Percentiles rank a stretch among this genome's conserved stretches.
phyloP scores from a whole-genome alignment of 371 early-diverging fungal genomes.

The Dinochytrium kinnereticum region DNA sequence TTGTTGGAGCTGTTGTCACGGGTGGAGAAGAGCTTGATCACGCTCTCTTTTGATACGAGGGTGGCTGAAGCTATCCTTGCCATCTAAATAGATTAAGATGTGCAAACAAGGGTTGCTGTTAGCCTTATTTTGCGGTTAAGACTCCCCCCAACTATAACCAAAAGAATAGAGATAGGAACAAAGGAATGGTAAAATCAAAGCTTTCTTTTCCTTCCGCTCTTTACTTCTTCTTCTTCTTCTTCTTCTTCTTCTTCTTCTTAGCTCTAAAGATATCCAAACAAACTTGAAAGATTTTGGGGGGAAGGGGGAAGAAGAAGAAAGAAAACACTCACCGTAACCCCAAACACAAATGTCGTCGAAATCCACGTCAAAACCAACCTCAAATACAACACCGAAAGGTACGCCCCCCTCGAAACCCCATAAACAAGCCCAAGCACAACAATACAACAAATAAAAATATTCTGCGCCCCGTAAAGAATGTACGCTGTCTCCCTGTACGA shows the following conservation, averaged over 20 bases:
- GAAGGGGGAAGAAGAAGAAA: too few species aligned
- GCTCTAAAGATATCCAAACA: too few species aligned
- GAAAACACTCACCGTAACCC: slow-evolving; percentile 12
- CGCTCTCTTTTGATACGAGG: not conserved
- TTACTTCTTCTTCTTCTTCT: too few species aligned
- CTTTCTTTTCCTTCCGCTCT: too few species aligned
- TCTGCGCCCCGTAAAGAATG: slow-evolving; percentile 15
- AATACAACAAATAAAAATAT: not conserved
- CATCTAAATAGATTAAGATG: not conserved
- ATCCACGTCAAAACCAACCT: slow-evolving; percentile 4
- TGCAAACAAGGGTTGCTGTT: too few species aligned
- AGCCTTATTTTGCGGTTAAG: too few species aligned
- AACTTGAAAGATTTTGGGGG: too few species aligned
- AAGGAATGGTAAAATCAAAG: too few species aligned
- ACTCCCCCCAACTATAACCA: too few species aligned
- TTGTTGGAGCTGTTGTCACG: too few species aligned
- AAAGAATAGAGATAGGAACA: too few species aligned
- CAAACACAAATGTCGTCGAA: not conserved
- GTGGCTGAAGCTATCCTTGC: not conserved
- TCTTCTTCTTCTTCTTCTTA: too few species aligned
- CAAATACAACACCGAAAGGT: slow-evolving; percentile 1
- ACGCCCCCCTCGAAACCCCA: not conserved
- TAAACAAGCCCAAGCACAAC: slow-evolving; percentile 2
- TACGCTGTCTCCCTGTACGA: slow-evolving; percentile 15
- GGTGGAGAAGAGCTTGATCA: not conserved